Conservation (phyloP, 1,284 basidiomycete species). For the Takashimella tepidaria region DNA sequence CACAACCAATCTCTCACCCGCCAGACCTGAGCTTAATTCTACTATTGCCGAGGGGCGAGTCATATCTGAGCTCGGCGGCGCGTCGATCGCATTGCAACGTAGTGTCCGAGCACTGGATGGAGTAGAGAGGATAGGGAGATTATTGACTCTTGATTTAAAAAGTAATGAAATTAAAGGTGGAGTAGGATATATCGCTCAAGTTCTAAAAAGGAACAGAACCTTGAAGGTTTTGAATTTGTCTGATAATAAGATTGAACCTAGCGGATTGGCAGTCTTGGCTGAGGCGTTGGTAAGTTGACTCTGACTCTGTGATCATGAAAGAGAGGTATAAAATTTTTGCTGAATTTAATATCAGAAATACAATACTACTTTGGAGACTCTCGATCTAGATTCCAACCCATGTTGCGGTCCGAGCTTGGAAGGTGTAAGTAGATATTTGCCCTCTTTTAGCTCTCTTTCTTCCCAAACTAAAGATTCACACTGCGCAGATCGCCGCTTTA, state of each 20-base stretch:
- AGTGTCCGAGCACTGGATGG: constrained; percentile 75
- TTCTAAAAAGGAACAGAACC: constrained; percentile 90
- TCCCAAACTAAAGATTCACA: no score
- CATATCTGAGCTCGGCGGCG: constrained; percentile 26
- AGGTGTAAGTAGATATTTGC: constrained; percentile 58
- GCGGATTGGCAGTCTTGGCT: constrained; percentile 72
- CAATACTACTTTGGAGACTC: constrained; percentile 86
- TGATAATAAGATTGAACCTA: constrained; percentile 85
- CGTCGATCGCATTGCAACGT: constrained; percentile 51
- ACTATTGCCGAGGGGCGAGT: constrained; percentile 29
- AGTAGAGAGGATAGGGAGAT: constrained; percentile 72
- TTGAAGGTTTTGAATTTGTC: constrained; percentile 88
- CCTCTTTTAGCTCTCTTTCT: no score
- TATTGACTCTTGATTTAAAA: constrained; percentile 84
- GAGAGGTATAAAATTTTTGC: background rate
- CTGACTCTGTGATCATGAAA: no score
- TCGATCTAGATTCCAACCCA: constrained; percentile 89
- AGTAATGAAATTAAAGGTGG: constrained; percentile 87
- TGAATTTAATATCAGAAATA: constrained; percentile 70
- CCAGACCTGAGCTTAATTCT: constrained; percentile 10
- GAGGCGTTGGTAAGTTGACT: constrained; percentile 79
- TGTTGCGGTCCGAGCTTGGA: constrained; percentile 82
- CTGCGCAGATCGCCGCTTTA: constrained; percentile 81
- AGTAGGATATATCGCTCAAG: constrained; percentile 85
- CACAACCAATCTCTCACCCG: background rate